Percentiles rank a stretch among this genome's conserved stretches.
These are phyloP conservation scores for Cercospora sesami DNA, from an alignment of 2,329 filamentous ascomycete genomes.

Conservation along the genomic window DNA sequence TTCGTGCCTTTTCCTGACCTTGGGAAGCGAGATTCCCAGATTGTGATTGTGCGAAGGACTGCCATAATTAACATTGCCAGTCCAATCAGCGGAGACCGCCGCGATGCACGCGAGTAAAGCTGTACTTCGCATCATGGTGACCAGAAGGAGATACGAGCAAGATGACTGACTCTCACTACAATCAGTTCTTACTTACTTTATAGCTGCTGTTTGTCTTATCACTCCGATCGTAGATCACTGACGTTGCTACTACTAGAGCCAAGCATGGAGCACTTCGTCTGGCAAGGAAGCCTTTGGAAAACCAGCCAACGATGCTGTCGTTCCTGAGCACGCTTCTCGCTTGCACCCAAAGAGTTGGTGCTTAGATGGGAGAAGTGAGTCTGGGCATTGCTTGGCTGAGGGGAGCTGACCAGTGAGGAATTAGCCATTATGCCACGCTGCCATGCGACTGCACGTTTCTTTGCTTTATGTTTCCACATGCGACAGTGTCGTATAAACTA, in stretches of 20 bases:
- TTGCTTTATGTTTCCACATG: background rate
- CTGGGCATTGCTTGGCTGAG: constrained; percentile 18
- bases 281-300: background rate
- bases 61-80: constrained; percentile 64
- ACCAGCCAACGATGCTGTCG: constrained; percentile 13
- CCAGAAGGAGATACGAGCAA: background rate
- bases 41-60: constrained; percentile 65
- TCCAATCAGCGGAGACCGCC: constrained; percentile 24
- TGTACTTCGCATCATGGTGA: constrained; percentile 3
- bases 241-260: background rate
- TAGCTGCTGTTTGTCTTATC: background rate
- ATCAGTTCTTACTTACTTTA: constrained; percentile 5
- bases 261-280: background rate
- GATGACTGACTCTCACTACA: background rate
- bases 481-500: background rate
- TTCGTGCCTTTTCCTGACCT: constrained; percentile 57
- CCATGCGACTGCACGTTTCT: constrained; percentile 9
- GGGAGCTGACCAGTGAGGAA: constrained; percentile 3
- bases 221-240: background rate
- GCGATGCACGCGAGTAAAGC: constrained; percentile 11
- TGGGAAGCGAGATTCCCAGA: constrained; percentile 64
- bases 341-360: constrained; percentile 5
- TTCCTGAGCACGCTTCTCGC: constrained; percentile 19
- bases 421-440: constrained; percentile 13
- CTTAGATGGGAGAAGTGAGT: constrained; percentile 10